Base-by-base conservation (phyloP, 2,329 filamentous ascomycete species). In the Microdochium trichocladiopsis region DNA sequence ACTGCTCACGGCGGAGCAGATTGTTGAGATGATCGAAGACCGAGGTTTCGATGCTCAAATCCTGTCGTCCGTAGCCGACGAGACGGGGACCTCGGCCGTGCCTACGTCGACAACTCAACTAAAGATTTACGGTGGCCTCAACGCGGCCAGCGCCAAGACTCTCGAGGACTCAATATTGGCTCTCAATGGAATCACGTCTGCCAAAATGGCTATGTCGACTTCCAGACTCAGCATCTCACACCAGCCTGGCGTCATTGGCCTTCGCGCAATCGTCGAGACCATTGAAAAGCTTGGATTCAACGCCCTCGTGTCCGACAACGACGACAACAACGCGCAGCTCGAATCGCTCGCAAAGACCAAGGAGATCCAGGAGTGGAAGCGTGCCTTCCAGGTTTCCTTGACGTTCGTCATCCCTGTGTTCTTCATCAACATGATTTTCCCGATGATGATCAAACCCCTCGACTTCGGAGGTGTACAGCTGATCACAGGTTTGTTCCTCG, bases 301-400 rank as follows among this genome's bases (percentile, higher is more conserved):
- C 65, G 94, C 93, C 1, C 75, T 99, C 2, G 81, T 97, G 11
- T 86, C 92, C 1, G 93, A 97, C 58, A 87, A 85, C 51, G 90
- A 97, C 61, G 94, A 99, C 71, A 97, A 95, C 67, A 95, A 95
- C 63, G 93, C 94, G 1, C 94, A 99, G 66, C 80, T 99, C 2
- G 91, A 97, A 68, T 97, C 94, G 1, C 78, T 99, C 2, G 88
- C 94, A 9, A 99, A 99, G 72, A 97, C 94, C 0, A 89, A 90
- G 60, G 94, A 99, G 69, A 96, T 99, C 56, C 88, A 87, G 57
- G 91, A 96, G 69, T 99, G 94, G 94, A 84, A 82, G 56, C 81
- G 77, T 25, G 90, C 91, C 0, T 95, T 97, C 69, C 77, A 80
- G 56, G 78, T 87, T 8, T 96, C 91, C 0, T 63, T 90, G 2